Conservation (phyloP, 2,329 filamentous ascomycete genomes). For the Beauveria sp. region DNA sequence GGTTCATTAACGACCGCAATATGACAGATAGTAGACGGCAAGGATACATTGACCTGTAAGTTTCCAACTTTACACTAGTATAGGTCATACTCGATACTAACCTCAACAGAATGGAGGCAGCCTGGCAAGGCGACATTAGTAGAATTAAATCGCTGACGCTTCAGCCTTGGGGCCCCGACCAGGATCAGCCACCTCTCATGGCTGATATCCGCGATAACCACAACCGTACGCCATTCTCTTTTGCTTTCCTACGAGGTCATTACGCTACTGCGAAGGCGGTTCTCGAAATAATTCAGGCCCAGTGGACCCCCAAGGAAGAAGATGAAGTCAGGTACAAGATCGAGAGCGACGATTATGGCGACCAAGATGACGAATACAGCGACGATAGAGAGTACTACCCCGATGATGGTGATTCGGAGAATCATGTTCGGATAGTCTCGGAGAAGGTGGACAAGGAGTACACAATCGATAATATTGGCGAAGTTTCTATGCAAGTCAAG, state of each 20-base stretch:
- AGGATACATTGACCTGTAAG: conserved; percentile 58
- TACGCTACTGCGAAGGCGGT: conserved; percentile 55
- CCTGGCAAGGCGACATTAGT: conserved; percentile 61
- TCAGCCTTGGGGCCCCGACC: conserved; percentile 46
- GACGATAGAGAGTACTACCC: conserved; percentile 28
- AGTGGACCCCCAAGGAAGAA: conserved; percentile 54
- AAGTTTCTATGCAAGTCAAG: conserved; percentile 61
- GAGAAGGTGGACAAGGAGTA: conserved; percentile 59
- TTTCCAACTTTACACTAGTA: conserved; percentile 10
- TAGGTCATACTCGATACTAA: not conserved
- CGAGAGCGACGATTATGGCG: conserved; percentile 29
- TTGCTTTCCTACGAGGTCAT: conserved; percentile 62
- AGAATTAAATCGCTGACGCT: conserved; percentile 60
- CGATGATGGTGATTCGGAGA: conserved; percentile 28
- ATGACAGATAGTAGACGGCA: conserved; percentile 46
- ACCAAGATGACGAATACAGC: conserved; percentile 29
- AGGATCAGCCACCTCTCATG: conserved; percentile 52
- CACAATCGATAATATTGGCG: conserved; percentile 69
- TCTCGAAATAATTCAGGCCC: conserved; percentile 61
- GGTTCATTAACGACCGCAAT: conserved; percentile 46
- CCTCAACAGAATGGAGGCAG: conserved; percentile 53
- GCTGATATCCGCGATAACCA: conserved; percentile 50
- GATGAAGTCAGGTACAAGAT: conserved; percentile 44
- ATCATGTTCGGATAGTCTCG: conserved; percentile 37
- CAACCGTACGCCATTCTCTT: conserved; percentile 53